Percentiles rank a stretch among this genome's conserved stretches.
Conservation (phyloP, 2,329 filamentous ascomycete species). For the Aureobasidium pullulans region DNA sequence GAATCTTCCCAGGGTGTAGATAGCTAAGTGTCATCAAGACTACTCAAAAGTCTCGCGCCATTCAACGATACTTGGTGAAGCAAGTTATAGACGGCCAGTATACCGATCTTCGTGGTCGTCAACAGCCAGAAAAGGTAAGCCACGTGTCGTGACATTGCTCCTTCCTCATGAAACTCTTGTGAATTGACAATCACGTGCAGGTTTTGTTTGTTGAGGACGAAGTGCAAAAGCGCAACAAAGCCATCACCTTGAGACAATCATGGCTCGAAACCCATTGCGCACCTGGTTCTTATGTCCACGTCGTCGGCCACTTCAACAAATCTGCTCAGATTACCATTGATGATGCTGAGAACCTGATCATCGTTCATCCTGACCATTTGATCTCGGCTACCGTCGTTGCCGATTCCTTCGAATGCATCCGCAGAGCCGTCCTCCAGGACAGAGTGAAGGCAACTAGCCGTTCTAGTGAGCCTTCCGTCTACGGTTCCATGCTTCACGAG, state of each 20-base stretch:
- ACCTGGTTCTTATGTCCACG: constrained; percentile 70
- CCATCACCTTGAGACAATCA: constrained; percentile 71
- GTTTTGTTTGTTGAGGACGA: constrained; percentile 78
- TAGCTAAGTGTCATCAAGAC: constrained; percentile 43
- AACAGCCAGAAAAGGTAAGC: constrained; percentile 22
- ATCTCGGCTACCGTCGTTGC: constrained; percentile 91
- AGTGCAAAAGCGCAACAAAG: constrained; percentile 55
- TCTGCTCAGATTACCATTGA: constrained; percentile 73
- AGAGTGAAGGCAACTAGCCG: constrained; percentile 86
- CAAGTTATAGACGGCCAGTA: constrained; percentile 65
- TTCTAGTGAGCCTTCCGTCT: constrained; percentile 72
- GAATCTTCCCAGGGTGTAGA: constrained; percentile 16
- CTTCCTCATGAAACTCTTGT: not conserved
- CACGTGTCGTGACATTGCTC: not conserved
- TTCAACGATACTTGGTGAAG: constrained; percentile 80
- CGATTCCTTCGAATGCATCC: constrained; percentile 89
- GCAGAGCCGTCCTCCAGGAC: constrained; percentile 88
- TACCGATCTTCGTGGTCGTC: constrained; percentile 53
- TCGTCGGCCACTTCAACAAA: constrained; percentile 69
- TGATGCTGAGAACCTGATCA: constrained; percentile 74
- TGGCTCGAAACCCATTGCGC: constrained; percentile 79
- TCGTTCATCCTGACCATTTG: constrained; percentile 90
- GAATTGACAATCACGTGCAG: constrained; percentile 39
- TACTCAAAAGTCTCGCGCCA: constrained; percentile 61
- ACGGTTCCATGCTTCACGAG: constrained; percentile 89